Conservation (phyloP, 2,329 filamentous ascomycete species). For the Penicillium glabrum region DNA sequence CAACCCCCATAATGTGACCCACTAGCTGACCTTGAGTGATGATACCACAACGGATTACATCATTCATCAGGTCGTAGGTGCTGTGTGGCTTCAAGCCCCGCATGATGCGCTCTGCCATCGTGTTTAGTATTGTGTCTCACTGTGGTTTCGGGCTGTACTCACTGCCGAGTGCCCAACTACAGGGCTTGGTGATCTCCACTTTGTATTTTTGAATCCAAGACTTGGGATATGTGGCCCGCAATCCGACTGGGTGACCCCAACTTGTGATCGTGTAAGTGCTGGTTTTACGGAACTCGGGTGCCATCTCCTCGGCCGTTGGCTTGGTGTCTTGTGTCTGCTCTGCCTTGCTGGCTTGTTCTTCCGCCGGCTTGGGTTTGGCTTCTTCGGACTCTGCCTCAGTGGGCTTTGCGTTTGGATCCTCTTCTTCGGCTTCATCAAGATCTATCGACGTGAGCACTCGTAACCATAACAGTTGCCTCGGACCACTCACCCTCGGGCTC, state of each 20-base stretch:
- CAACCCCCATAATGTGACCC: conserved; percentile 1
- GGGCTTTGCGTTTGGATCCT: not conserved
- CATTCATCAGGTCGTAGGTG: not conserved
- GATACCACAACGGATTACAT: conserved; percentile 1
- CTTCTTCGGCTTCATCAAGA: not conserved
- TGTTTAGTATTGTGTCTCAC: not conserved
- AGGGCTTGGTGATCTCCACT: conserved; percentile 1
- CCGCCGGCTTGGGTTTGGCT: not conserved
- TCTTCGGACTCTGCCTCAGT: not conserved
- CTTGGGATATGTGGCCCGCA: conserved; percentile 1
- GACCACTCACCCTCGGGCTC: not conserved
- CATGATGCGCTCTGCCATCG: not conserved
- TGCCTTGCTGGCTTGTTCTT: not conserved
- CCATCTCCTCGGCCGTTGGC: not conserved
- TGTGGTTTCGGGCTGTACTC: not conserved
- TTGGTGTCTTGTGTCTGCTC: not conserved
- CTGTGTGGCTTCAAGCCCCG: conserved; percentile 2
- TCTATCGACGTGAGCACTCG: not conserved
- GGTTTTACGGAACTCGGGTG: not conserved
- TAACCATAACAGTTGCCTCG: not conserved
- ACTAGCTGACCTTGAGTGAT: conserved; percentile 1
- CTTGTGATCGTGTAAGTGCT: not conserved
- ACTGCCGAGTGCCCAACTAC: not conserved
- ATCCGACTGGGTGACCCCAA: not conserved
- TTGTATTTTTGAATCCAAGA: conserved; percentile 1